These are phyloP conservation scores for Shiraia bambusicola DNA, from an alignment of 2,329 filamentous ascomycete species.

Conservation along the genomic window DNA sequence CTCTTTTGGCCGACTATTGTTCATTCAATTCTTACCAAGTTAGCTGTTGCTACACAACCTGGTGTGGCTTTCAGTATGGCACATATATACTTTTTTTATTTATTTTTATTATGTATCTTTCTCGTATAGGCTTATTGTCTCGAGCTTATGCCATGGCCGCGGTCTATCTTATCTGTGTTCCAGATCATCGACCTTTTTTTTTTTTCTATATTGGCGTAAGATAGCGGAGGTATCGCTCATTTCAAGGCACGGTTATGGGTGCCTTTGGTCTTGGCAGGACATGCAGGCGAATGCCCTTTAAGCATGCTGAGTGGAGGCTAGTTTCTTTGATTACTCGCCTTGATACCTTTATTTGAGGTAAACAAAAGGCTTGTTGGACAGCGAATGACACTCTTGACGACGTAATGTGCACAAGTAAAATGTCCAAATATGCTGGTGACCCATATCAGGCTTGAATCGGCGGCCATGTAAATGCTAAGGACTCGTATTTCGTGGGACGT, in stretches of 20 bases:
- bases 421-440: neutral
- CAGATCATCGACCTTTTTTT: neutral
- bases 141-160: too few relatives aligned
- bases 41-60: neutral
- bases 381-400: slow-evolving; percentile 11
- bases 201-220: slow-evolving; percentile 20
- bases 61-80: too few relatives aligned
- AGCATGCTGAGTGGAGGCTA: slow-evolving; percentile 12
- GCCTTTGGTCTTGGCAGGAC: slow-evolving; percentile 13
- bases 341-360: slow-evolving; percentile 7
- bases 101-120: too few relatives aligned
- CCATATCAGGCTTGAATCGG: too few relatives aligned
- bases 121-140: too few relatives aligned
- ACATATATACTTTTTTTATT: too few relatives aligned
- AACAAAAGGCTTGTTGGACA: slow-evolving; percentile 6
- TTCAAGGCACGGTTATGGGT: slow-evolving; percentile 10
- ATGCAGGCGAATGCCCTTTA: slow-evolving; percentile 14
- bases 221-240: slow-evolving; percentile 24
- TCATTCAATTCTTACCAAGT: too few relatives aligned
- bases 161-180: too few relatives aligned
- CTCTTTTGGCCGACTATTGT: neutral
- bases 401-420: neutral
- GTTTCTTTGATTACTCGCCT: slow-evolving; percentile 12
- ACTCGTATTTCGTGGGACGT: too few relatives aligned
- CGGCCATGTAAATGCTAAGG: too few relatives aligned